Evolutionary conservation across 352 stramenopile genomes (phyloP).

Genomic region (Phytophthora pseudosyringae): DNA sequence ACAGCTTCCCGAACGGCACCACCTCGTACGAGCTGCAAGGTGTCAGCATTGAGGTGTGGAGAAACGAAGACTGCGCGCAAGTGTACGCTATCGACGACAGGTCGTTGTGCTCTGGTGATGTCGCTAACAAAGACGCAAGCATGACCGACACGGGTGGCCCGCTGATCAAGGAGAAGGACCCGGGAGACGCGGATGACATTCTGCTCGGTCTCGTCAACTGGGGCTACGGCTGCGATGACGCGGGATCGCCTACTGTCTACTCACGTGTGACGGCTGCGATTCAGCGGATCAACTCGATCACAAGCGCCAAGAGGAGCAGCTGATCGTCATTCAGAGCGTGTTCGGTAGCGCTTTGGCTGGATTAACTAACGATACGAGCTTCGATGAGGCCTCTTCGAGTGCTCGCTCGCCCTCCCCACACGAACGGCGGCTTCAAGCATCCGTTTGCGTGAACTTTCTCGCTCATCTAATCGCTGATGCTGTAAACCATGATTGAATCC

Average conservation of each 20-base stretch:
- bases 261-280: constrained; percentile 48
- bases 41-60: constrained; percentile 44
- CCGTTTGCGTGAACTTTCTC: background rate
- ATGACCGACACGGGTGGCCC: constrained; percentile 55
- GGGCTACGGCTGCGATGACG: constrained; percentile 49
- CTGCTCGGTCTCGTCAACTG: constrained; percentile 60
- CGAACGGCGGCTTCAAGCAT: background rate
- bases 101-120: constrained; percentile 53
- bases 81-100: constrained; percentile 33
- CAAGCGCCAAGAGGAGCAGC: background rate
- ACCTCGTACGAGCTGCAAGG: constrained; percentile 34
- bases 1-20: constrained; percentile 27
- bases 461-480: background rate
- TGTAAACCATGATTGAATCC: background rate
- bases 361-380: too few relatives aligned
- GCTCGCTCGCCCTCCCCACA: background rate
- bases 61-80: constrained; percentile 37
- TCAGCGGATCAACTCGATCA: constrained; percentile 39
- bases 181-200: constrained; percentile 32
- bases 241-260: constrained; percentile 56
- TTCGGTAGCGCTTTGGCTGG: too few relatives aligned
- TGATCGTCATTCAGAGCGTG: too few relatives aligned
- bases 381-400: background rate
- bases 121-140: constrained; percentile 31
- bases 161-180: constrained; percentile 35